These are phyloP conservation scores for Solanum infundibuliforme DNA, from an alignment of 257 asterid genomes.

Conservation along the genomic window DNA sequence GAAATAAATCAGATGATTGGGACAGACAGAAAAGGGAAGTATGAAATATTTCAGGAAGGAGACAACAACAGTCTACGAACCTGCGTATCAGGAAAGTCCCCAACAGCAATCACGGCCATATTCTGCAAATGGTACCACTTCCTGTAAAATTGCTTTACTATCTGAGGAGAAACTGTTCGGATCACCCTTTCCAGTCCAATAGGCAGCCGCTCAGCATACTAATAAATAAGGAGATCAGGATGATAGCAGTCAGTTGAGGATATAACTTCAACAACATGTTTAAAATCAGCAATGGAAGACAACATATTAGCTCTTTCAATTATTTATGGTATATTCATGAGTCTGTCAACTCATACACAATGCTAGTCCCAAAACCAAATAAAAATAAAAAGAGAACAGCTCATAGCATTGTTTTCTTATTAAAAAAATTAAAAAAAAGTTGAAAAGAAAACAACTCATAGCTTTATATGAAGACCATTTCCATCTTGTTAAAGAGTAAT, in stretches of 20 bases:
- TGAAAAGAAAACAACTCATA: not conserved
- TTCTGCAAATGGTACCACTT: constrained; percentile 85
- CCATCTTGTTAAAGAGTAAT: not conserved
- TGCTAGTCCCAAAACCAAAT: not conserved
- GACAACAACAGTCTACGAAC: constrained; percentile 14
- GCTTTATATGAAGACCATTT: not conserved
- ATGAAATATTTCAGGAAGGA: not conserved
- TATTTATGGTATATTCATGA: not conserved
- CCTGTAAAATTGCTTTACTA: constrained; percentile 61
- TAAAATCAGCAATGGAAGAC: not conserved
- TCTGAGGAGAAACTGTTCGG: constrained; percentile 66
- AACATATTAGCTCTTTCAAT: not conserved
- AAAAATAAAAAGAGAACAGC: not conserved
- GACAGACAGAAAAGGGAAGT: not conserved
- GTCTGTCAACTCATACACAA: not conserved
- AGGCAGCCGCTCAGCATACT: constrained; percentile 93
- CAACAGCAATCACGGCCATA: constrained; percentile 93
- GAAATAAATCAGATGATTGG: not conserved
- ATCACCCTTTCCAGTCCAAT: constrained; percentile 88
- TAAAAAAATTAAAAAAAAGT: not conserved
- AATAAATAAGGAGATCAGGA: constrained; percentile 8
- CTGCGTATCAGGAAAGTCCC: constrained; percentile 90
- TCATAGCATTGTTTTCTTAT: not conserved
- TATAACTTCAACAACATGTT: not conserved
- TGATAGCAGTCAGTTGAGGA: not conserved